Base-by-base conservation (phyloP, 2,329 filamentous ascomycete species). In the Trichoderma harzianum region DNA sequence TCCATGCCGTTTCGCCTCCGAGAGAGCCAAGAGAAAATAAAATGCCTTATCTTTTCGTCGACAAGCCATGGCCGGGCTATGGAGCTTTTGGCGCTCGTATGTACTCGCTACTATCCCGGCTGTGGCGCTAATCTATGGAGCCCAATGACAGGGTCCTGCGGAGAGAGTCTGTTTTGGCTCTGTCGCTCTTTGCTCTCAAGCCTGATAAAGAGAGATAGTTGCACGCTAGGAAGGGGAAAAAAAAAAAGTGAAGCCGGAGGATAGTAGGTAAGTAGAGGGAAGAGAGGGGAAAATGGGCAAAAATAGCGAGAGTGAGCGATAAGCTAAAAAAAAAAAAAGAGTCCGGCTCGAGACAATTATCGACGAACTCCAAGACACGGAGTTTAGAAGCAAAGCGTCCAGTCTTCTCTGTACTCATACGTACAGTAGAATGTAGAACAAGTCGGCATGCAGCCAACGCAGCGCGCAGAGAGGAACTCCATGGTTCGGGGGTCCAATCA, bases 61-160 rank as follows among this genome's bases (percentile, higher is more conserved):
- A 24, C 24, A 57, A n/a, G 43, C n/a, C 26, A 36, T 30, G 36
- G 34, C 39, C 36, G 65, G 26, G 8, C 24, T 32, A 68, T 32
- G 36, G 53, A 60, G 32, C 36, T 11, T 39, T 39, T 61, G 18
- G 18, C 39, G 36, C 36, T 24, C 26, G 16, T 36, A 28, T 28
- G 65, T 69, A 47, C 55, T 69, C 24, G 57, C 67, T 63, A 55
- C 57, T 43, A 64, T 64, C 68, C 69, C 70, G 70, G 70, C 70
- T 64, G 71, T 72, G 71, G 71, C 71, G 71, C 67, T 62, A 61
- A 62, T 69, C 66, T 68, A 71, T 67, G 69, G 69, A 77, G 77
- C 34, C 77, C 64, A 67, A 58, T 3, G 77, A 16, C 7, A 64
- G 34, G 68, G 68, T 18, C 43, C n/a, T 51, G 43, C 43, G 43